Evolutionary conservation across 805 yeast genomes (phyloP), one percentile per base, ranked within the genome.

Genomic region (Metschnikowia proteae): DNA sequence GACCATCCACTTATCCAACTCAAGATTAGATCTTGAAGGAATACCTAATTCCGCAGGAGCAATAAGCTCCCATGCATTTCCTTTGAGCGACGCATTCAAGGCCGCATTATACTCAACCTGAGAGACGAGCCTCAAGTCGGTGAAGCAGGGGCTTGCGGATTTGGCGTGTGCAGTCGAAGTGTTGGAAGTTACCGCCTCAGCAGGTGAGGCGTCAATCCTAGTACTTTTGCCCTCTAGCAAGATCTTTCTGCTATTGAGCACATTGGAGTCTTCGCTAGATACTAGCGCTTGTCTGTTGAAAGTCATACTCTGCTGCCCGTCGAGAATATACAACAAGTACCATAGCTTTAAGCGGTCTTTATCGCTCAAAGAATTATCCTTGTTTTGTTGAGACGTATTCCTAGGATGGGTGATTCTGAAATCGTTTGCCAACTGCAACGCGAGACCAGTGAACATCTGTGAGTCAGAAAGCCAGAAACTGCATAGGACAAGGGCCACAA

Each of bases 1-100:
- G 4, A 84, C 87, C 88, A 84, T 84, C 90, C 90, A 84, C 62
- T 78, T 82, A 58, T 84, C 90, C 33, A 84, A 64, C 49, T 83
- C 87, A 48, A 84, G 63, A 59, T 84, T 84, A 5, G 83, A 76
- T 54, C 78, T 79, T 60, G 86, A 83, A 0, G 88, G 88, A 7
- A 84, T 72, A 0, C 90, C 90, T 60, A 83, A 79, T 1, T 79
- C 68, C 1, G 81, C 68, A 0, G 88, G 88, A 0, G 79, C 69
- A 35, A 84, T 62, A 22, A 81, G 60, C 47, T 78, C 82, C 86
- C 86, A 80, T 0, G 84, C 82, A 52, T 78, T 71, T 2, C 83
- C 83, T 44, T 65, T 69, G 52, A 83, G 80, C 0, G 82, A 81
- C 45, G 74, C 78, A 52, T 73, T 74, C 34, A 82, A 68, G 0